These are phyloP conservation scores for Clarireedia homoeocarpa DNA, from an alignment of 2,329 filamentous ascomycete species.

Conservation along the genomic window DNA sequence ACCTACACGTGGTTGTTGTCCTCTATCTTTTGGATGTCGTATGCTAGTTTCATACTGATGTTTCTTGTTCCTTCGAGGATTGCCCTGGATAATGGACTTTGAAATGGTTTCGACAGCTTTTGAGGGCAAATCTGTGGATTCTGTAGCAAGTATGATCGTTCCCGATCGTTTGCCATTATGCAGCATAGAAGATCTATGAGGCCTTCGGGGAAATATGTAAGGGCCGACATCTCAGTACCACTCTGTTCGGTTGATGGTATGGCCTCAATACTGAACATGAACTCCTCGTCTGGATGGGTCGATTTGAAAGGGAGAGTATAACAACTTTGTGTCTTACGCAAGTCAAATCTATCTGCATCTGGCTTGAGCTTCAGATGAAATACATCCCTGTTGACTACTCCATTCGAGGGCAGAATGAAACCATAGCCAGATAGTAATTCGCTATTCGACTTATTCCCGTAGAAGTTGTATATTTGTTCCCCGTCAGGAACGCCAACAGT, in stretches of 20 bases:
- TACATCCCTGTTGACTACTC: slow-evolving; percentile 29
- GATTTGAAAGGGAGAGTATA: slow-evolving; percentile 5
- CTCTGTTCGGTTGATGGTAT: background rate
- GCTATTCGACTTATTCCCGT: slow-evolving; percentile 68
- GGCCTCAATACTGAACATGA: slow-evolving; percentile 18
- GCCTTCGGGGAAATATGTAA: slow-evolving; percentile 20
- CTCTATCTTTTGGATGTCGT: slow-evolving; percentile 14
- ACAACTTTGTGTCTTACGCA: slow-evolving; percentile 21
- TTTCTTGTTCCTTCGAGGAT: slow-evolving; percentile 13
- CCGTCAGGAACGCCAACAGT: slow-evolving; percentile 40
- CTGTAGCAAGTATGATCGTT: slow-evolving; percentile 13
- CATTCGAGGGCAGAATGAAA: slow-evolving; percentile 44
- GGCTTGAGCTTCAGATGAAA: slow-evolving; percentile 25
- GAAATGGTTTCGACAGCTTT: slow-evolving; percentile 7
- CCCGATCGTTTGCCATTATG: slow-evolving; percentile 22
- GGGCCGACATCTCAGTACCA: slow-evolving; percentile 1
- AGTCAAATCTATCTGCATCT: slow-evolving; percentile 3
- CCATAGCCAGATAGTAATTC: slow-evolving; percentile 59
- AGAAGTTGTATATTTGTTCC: slow-evolving; percentile 58
- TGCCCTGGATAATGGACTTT: slow-evolving; percentile 15
- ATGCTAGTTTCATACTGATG: slow-evolving; percentile 16
- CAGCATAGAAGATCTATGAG: slow-evolving; percentile 23
- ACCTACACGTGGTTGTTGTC: slow-evolving; percentile 9
- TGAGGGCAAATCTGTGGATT: slow-evolving; percentile 12
- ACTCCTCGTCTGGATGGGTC: slow-evolving; percentile 13